Evolutionary conservation across 106 monocot species (phyloP), one percentile per base, ranked within the genome.

Genomic region (Dioscorea alata): DNA sequence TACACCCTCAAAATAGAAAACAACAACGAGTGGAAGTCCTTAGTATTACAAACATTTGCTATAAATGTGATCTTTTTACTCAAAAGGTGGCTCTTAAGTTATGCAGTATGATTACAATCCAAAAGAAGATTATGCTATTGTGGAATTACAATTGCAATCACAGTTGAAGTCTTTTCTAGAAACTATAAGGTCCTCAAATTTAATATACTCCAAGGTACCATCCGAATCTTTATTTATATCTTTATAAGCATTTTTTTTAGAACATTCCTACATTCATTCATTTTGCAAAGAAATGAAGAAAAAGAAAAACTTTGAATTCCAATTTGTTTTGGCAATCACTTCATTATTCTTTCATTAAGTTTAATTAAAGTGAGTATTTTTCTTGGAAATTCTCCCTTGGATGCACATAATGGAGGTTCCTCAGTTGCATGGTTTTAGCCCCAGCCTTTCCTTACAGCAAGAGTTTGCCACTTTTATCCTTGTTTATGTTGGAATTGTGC

Each of bases 401-500:
- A 97, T 92, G 10, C 84, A 97, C 50, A 97, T 97, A 87, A 97
- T 97, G 97, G 97, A 92, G 72, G 97, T 97, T 25, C 97, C 97
- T 24, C 92, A 97, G 76, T 68, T 97, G 78, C 89, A 92, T 77
- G 97, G 97, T 4, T 92, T 97, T 76, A 92, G 97, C 48, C 97
- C 97, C 60, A n/a, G n/a, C n/a, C n/a, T n/a, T n/a, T n/a, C n/a
- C n/a, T n/a, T n/a, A n/a, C n/a, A n/a, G n/a, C n/a, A n/a, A n/a
- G n/a, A n/a, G n/a, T n/a, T n/a, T n/a, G n/a, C n/a, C n/a, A n/a
- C n/a, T n/a, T n/a, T n/a, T n/a, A n/a, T n/a, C n/a, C n/a, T n/a
- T n/a, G n/a, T n/a, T n/a, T n/a, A n/a, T n/a, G n/a, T n/a, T n/a
- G n/a, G n/a, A n/a, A n/a, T n/a, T n/a, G n/a, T n/a, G n/a, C n/a